These are phyloP conservation scores for Penicillium egyptiacum DNA, from an alignment of 495 filamentous ascomycete genomes.

Conservation along the genomic window DNA sequence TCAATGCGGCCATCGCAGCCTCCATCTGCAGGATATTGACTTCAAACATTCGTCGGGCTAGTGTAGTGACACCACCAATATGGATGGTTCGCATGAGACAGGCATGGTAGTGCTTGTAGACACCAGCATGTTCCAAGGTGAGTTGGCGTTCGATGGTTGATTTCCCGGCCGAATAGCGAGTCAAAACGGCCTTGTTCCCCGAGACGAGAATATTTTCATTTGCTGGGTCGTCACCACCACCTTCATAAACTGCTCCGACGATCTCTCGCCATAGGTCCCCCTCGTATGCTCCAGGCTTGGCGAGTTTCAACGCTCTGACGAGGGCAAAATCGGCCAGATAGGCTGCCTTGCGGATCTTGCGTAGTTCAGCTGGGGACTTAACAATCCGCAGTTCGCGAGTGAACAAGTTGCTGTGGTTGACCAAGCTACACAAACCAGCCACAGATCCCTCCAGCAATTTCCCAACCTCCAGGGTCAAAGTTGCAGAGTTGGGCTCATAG, in stretches of 20 bases:
- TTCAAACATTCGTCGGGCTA: conserved; percentile 22
- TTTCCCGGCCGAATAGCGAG: conserved; percentile 28
- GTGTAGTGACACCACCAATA: conserved; percentile 26
- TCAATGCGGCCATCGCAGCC: conserved; percentile 24
- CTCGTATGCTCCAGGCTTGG: conserved; percentile 28
- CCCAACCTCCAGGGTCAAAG: conserved; percentile 21
- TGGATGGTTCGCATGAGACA: conserved; percentile 29
- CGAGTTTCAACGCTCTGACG: conserved; percentile 23
- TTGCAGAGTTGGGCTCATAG: conserved; percentile 25
- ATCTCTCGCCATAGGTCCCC: conserved; percentile 29
- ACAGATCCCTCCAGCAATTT: conserved; percentile 22
- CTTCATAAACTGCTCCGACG: conserved; percentile 25
- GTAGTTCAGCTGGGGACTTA: conserved; percentile 26
- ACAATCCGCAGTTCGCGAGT: conserved; percentile 25
- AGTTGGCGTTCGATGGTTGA: conserved; percentile 24
- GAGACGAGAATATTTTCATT: conserved; percentile 32
- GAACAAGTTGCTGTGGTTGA: conserved; percentile 24
- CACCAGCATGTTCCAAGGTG: conserved; percentile 26
- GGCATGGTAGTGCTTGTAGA: conserved; percentile 29
- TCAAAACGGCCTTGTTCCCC: conserved; percentile 29
- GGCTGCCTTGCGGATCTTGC: conserved; percentile 28
- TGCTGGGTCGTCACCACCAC: conserved; percentile 27
- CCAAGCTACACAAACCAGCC: conserved; percentile 18
- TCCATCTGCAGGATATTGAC: conserved; percentile 29
- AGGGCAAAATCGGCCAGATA: conserved; percentile 29